phyloP scores from a whole-genome alignment of 73 alveolate species.

The Tetrahymena malaccensis region DNA sequence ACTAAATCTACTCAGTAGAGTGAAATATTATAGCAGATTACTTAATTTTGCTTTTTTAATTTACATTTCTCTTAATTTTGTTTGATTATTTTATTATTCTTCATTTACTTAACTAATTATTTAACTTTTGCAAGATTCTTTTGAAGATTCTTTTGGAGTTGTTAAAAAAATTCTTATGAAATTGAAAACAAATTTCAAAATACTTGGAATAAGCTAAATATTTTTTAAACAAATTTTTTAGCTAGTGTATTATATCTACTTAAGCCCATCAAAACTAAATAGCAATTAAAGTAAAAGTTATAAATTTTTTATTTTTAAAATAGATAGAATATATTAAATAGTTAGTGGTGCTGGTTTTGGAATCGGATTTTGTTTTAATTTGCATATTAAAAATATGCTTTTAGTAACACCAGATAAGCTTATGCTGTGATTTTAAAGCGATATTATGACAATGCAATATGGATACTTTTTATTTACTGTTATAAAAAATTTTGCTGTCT shows the following conservation, averaged over 20 bases:
- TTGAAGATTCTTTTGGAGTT: too few relatives aligned
- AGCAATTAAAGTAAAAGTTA: background rate
- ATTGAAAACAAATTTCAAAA: background rate
- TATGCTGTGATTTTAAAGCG: background rate
- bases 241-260: background rate
- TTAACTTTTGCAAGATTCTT: background rate
- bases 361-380: too few relatives aligned
- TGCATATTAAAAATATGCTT: background rate
- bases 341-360: background rate
- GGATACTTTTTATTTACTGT: background rate
- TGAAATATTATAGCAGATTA: background rate
- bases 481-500: background rate
- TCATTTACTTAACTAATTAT: background rate
- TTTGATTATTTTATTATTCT: background rate
- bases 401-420: background rate
- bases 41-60: too few relatives aligned
- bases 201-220: background rate
- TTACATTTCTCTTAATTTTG: background rate
- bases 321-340: background rate
- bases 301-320: too few relatives aligned
- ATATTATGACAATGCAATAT: too few relatives aligned
- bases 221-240: too few relatives aligned
- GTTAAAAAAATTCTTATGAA: background rate
- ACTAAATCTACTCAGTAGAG: background rate
- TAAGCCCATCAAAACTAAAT: background rate